Evolutionary conservation across 129 eudicot species (phyloP).

Genomic region (Artemisia annua): DNA sequence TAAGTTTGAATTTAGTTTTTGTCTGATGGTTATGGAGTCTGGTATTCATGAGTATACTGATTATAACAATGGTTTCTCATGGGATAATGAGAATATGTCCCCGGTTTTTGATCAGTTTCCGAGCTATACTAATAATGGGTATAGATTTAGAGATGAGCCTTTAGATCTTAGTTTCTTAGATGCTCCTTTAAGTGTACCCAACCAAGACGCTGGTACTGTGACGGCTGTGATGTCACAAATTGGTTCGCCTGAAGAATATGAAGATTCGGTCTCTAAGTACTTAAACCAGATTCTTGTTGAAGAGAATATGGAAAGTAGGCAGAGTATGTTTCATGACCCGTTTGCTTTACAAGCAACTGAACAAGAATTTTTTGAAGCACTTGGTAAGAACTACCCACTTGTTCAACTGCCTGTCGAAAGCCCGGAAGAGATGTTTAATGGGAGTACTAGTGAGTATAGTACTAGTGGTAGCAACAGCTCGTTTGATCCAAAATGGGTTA

Average conservation of each 20-base stretch:
- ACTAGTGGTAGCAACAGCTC: slow-evolving; percentile 29
- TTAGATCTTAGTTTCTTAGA: too few species aligned
- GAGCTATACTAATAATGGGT: too few species aligned
- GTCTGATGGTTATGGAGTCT: too few species aligned
- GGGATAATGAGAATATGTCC: too few species aligned
- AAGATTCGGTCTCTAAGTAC: slow-evolving; percentile 60
- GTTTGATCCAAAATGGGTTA: slow-evolving; percentile 43
- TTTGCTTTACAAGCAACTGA: slow-evolving; percentile 57
- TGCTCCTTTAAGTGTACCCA: too few species aligned
- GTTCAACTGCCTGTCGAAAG: slow-evolving; percentile 34
- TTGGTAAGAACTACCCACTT: slow-evolving; percentile 45
- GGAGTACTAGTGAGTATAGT: slow-evolving; percentile 43
- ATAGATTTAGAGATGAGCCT: too few species aligned
- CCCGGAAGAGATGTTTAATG: slow-evolving; percentile 44
- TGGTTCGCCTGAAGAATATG: slow-evolving; percentile 56
- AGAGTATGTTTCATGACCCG: slow-evolving; percentile 69
- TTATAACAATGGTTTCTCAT: too few species aligned
- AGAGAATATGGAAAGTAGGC: slow-evolving; percentile 67
- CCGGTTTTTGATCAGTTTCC: too few species aligned
- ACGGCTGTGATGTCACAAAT: slow-evolving; percentile 1
- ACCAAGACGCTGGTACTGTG: too few species aligned
- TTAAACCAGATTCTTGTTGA: slow-evolving; percentile 68
- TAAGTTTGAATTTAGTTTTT: too few species aligned
- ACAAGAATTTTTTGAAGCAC: slow-evolving; percentile 55
- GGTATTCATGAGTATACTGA: too few species aligned